Conservation (phyloP, 169 alveolate species). For the Plasmodium vivax region DNA sequence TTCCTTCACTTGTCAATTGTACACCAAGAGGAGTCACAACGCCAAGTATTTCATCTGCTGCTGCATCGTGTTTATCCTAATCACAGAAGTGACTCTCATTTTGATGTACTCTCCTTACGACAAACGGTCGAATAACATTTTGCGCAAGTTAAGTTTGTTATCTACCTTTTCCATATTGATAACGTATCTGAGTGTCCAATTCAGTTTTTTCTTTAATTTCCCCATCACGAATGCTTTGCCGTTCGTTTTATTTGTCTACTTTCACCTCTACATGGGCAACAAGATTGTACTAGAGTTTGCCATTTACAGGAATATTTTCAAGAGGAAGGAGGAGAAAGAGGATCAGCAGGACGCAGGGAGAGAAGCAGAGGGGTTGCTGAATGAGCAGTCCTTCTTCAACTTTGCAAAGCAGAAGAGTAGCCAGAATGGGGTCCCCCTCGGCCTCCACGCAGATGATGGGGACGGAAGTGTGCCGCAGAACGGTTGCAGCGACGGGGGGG, state of each 20-base stretch:
- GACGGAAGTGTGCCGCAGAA: not conserved
- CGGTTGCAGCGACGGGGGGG: not conserved
- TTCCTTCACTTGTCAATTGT: conserved; percentile 45
- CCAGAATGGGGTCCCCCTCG: not conserved
- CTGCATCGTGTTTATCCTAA: conserved; percentile 29
- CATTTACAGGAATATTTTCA: conserved; percentile 41
- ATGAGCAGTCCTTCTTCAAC: conserved; percentile 25
- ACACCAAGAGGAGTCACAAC: conserved; percentile 27
- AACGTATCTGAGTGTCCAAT: conserved; percentile 29
- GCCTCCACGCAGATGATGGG: not conserved
- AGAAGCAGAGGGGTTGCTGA: conserved; percentile 13
- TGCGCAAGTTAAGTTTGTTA: conserved; percentile 27
- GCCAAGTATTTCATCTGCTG: conserved; percentile 69
- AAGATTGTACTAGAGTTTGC: conserved; percentile 69
- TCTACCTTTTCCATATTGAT: conserved; percentile 52
- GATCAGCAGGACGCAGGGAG: not conserved
- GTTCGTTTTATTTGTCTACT: conserved; percentile 21
- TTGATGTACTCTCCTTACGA: conserved; percentile 70
- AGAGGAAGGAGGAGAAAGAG: not conserved
- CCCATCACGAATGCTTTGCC: conserved; percentile 24
- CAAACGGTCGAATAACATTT: conserved; percentile 62
- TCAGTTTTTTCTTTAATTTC: conserved; percentile 39
- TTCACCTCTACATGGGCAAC: conserved; percentile 32
- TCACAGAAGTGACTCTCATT: conserved; percentile 38
- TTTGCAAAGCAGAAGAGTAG: not conserved